These are phyloP conservation scores for Bjerkandera adusta DNA, from an alignment of 1,284 basidiomycete genomes.

Conservation along the genomic window DNA sequence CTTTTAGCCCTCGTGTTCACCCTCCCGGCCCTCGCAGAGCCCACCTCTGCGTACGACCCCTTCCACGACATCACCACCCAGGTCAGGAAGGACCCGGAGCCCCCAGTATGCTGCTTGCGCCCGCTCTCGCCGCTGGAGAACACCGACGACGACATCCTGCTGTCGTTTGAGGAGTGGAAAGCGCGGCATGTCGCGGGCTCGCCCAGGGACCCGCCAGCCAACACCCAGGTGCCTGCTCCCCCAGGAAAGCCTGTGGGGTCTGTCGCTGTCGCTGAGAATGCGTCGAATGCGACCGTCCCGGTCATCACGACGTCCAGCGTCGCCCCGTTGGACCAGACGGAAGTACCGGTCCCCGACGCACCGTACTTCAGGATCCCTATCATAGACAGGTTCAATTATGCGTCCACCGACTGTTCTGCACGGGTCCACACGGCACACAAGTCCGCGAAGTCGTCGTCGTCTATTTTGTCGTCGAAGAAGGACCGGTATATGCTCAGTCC, in stretches of 20 bases:
- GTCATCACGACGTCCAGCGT: background rate
- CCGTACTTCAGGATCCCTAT: conserved; percentile 68
- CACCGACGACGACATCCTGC: conserved; percentile 59
- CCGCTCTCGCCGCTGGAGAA: conserved; percentile 47
- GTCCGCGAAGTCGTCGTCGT: conserved; percentile 79
- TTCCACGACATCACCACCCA: conserved; percentile 53
- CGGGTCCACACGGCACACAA: conserved; percentile 85
- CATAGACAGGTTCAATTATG: conserved; percentile 90
- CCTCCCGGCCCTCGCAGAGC: conserved; percentile 35
- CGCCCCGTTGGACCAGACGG: conserved; percentile 13
- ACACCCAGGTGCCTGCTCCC: conserved; percentile 21
- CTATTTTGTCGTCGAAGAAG: conserved; percentile 87
- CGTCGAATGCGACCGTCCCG: background rate
- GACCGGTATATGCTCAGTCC: conserved; percentile 98
- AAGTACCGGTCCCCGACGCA: conserved; percentile 33
- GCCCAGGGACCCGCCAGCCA: conserved; percentile 19
- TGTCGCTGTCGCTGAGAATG: conserved; percentile 13
- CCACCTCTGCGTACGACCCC: conserved; percentile 53
- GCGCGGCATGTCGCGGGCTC: conserved; percentile 50
- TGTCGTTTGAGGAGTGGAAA: conserved; percentile 93
- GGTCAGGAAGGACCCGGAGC: conserved; percentile 46
- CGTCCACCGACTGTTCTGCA: conserved; percentile 90
- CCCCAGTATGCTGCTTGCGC: conserved; percentile 65
- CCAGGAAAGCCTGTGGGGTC: conserved; percentile 4
- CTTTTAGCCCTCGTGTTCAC: conserved; percentile 42